These are phyloP conservation scores for Talaromyces sp. DNA, from an alignment of 2,329 filamentous ascomycete genomes.

Conservation along the genomic window DNA sequence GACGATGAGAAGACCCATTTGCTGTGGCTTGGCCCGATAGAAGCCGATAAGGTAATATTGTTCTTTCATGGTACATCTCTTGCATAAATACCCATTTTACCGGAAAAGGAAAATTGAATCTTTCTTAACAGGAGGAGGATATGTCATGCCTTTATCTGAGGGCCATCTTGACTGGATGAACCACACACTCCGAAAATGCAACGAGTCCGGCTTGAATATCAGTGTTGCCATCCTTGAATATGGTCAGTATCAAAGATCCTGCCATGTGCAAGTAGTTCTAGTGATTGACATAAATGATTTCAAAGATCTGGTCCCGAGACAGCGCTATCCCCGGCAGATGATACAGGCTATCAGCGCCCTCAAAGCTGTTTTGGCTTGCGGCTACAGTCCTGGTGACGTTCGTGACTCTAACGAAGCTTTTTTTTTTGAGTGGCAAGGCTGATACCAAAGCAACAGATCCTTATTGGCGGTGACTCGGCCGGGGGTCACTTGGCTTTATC, in stretches of 20 bases:
- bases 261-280: neutral
- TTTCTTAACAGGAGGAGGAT: too few species aligned
- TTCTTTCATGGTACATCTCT: too few species aligned
- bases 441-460: neutral
- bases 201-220: neutral
- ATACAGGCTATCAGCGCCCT: neutral
- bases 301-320: neutral
- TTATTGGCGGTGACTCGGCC: neutral
- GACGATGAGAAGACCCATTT: too few species aligned
- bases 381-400: neutral
- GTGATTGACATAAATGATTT: neutral
- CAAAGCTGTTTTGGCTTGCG: neutral
- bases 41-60: too few species aligned
- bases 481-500: neutral
- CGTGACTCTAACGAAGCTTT: neutral
- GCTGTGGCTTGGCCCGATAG: too few species aligned
- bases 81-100: too few species aligned
- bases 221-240: neutral
- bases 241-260: neutral
- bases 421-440: neutral
- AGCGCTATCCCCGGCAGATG: neutral
- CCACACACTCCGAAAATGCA: neutral
- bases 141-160: neutral
- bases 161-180: neutral
- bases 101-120: too few species aligned